Base-by-base conservation (phyloP, 176 grass and related monocot genomes). In the Triticum urartu region DNA sequence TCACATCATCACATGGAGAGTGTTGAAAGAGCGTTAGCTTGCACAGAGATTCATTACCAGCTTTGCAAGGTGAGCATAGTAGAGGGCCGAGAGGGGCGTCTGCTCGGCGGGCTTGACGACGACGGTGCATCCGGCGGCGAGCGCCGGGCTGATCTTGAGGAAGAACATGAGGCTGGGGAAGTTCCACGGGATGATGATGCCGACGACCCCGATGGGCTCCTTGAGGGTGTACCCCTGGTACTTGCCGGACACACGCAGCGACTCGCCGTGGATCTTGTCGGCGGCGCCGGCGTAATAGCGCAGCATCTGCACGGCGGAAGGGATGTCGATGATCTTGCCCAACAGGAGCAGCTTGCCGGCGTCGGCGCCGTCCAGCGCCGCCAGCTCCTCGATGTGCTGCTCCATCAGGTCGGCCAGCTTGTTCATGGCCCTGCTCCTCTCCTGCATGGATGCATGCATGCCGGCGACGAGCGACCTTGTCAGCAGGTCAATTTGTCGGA, bases 271-370 rank as follows among this genome's bases (percentile, higher is more conserved):
- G 79, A 98, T 89, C 89, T 98, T 98, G 82, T 98, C 95, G 15
- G 95, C 95, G 7, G 95, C 95, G 35, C 95, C 95, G 1, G 95
- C 95, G 85, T 98, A 98, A 91, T 98, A 97, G n/a, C 95, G 91
- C 35, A 98, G 77, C 87, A 95, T 84, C 60, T 89, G 85, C 18
- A 70, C 35, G 2, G 87, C 79, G 2, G 22, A 0, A 0, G 95
- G 95, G 36, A 98, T 83, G 93, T 98, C 95, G 63, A 93, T 65
- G 26, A 82, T 61, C 71, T 95, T 98, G 20, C 95, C 95, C 13
- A 86, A 52, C 4, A 63, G 47, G 62, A 98, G 79, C 25, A 98
- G 89, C 91, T 98, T 98, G 13, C 95, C 95, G 12, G 80, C 95
- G 77, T 98, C 93, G 2, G 89, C 72, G 20, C 82, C 63, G 58